A percentile compares a stretch with the other conserved stretches of the same genome.
Conservation (phyloP, 805 yeast species). For the Saturnispora quitensis region DNA sequence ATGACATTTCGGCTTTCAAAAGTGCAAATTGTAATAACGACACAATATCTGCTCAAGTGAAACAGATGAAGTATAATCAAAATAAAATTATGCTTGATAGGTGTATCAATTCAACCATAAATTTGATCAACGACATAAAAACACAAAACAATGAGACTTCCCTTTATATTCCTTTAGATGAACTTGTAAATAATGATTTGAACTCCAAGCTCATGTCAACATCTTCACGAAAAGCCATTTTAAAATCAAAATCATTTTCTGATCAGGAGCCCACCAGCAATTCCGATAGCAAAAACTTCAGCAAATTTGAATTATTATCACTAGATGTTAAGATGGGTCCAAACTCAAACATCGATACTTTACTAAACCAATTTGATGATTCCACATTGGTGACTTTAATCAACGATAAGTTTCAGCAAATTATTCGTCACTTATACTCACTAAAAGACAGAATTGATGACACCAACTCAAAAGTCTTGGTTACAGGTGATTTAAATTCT, state of each 20-base stretch:
- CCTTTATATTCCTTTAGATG: slow-evolving; percentile 47
- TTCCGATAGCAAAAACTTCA: slow-evolving; percentile 9
- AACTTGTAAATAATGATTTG: slow-evolving; percentile 8
- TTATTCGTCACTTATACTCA: slow-evolving; percentile 57
- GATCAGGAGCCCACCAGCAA: neutral
- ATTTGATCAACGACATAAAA: slow-evolving; percentile 41
- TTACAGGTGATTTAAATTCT: slow-evolving; percentile 94
- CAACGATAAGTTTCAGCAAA: slow-evolving; percentile 56
- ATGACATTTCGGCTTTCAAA: neutral
- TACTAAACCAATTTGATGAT: slow-evolving; percentile 54
- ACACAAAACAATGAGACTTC: slow-evolving; percentile 53
- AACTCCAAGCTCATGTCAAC: slow-evolving; percentile 36
- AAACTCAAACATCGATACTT: slow-evolving; percentile 28
- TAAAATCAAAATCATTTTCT: slow-evolving; percentile 32
- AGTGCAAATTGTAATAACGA: neutral
- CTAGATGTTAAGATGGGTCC: slow-evolving; percentile 52
- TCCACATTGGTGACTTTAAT: slow-evolving; percentile 60
- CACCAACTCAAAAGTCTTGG: slow-evolving; percentile 85
- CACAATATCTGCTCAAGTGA: slow-evolving; percentile 7
- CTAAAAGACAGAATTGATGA: slow-evolving; percentile 81
- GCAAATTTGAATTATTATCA: slow-evolving; percentile 48
- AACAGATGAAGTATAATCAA: slow-evolving; percentile 70
- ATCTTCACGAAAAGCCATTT: slow-evolving; percentile 44
- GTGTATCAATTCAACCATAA: slow-evolving; percentile 45
- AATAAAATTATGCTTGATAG: slow-evolving; percentile 57